Evolutionary conservation across 306 rosid species (phyloP).

Genomic region (Mimosa pudica): DNA sequence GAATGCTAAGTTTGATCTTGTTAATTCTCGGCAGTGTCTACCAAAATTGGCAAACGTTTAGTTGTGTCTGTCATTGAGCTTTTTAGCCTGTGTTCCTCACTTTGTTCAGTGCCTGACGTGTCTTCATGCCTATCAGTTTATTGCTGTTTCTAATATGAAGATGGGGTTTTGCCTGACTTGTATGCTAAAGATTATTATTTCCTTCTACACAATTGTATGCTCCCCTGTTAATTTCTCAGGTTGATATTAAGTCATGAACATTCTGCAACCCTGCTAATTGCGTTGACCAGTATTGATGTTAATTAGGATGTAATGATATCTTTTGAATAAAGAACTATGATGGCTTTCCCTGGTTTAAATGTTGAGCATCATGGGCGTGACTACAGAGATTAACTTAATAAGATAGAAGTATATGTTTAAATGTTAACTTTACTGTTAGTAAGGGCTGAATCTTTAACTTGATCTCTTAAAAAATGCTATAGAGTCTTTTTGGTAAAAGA

Average conservation of each 20-base stretch:
- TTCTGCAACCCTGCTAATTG: neutral
- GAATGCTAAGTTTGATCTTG: neutral
- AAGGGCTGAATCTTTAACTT: constrained; percentile 4
- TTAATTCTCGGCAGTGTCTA: neutral
- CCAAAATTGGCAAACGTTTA: neutral
- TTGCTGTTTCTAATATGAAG: neutral
- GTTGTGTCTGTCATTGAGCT: constrained; percentile 21
- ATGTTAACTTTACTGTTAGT: neutral
- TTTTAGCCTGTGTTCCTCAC: neutral
- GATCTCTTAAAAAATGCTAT: constrained; percentile 17
- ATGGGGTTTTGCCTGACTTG: constrained; percentile 13
- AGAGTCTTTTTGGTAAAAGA: constrained; percentile 9
- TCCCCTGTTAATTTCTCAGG: constrained; percentile 7
- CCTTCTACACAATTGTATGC: constrained; percentile 20
- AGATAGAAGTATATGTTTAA: neutral
- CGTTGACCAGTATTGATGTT: neutral
- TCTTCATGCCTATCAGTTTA: constrained; percentile 5
- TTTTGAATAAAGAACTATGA: neutral
- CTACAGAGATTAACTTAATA: neutral
- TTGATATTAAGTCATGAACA: constrained; percentile 9
- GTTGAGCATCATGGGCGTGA: neutral
- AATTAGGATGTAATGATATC: constrained; percentile 4
- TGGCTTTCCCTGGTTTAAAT: neutral
- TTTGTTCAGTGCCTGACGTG: neutral
- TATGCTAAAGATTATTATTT: neutral